Evolutionary conservation across 192 early-diverging fungal genomes (phyloP), one percentile per base, ranked within the genome.

Genomic region (Coemansia brasiliensis): DNA sequence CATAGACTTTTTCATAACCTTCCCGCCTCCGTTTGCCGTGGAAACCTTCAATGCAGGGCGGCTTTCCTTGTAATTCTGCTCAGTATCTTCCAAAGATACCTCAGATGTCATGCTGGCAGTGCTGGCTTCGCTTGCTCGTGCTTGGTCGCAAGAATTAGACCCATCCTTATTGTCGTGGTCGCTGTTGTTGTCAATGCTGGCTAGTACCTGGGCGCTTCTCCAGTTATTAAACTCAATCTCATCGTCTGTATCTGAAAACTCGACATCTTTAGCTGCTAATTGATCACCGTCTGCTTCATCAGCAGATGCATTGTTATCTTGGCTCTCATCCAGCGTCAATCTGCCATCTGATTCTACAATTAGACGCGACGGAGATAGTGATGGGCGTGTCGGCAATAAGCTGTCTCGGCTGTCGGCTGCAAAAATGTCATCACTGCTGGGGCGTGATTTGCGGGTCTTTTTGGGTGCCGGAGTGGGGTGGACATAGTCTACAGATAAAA

Each of bases 151-250:
- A 26, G 15, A 29, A 50, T 20, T 29, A 15, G 24, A 29, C 5
- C 48, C 48, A 26, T 13, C 41, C 6, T 57, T 29, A 5, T 22
- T 5, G 13, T 54, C 37, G 8, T 42, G 40, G 17, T 26, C 40
- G 39, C 38, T 24, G 39, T 48, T 42, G 55, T 13, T 22, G 12
- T 35, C 38, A 41, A 38, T 52, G 22, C 41, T 51, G 8, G 54
- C 27, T 29, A 66, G 51, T 18, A 61, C 46, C 17, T 67, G 60
- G 4, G 50, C 61, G n/a, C 55, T 54, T 43, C 53, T 70, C 74
- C 74, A 77, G 41, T 67, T 64, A 40, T 67, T 71, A 29, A 71
- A 77, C 49, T 70, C 67, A 11, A 63, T 65, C 38, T 77, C 74
- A 18, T 77, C 74, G 42, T 77, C 68, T 9, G 63, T 59, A 39